These are phyloP conservation scores for Flaveria bidentis DNA, from an alignment of 129 eudicot species.

Conservation along the genomic window DNA sequence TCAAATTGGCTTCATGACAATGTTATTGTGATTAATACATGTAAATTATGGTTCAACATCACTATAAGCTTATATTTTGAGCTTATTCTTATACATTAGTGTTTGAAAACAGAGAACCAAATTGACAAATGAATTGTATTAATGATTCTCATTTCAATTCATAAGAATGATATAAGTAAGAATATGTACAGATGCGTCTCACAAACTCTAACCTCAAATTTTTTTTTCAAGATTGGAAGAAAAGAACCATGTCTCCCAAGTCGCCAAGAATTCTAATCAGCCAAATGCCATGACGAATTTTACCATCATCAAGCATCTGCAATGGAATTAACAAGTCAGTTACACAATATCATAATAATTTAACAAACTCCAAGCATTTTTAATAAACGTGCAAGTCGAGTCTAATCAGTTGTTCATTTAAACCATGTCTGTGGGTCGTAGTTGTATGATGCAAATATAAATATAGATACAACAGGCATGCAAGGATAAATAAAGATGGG, in stretches of 20 bases:
- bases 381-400: neutral
- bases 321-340: slow-evolving; percentile 16
- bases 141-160: slow-evolving; percentile 23
- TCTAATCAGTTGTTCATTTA: neutral
- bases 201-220: slow-evolving; percentile 36
- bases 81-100: neutral
- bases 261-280: slow-evolving; percentile 5
- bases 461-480: neutral
- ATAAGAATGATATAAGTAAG: slow-evolving; percentile 19
- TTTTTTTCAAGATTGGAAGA: slow-evolving; percentile 20
- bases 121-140: slow-evolving; percentile 16
- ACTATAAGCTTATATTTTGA: neutral
- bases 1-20: too few relatives aligned
- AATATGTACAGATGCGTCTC: slow-evolving; percentile 24
- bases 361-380: slow-evolving; percentile 1
- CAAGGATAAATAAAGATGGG: neutral
- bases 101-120: neutral
- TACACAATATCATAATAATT: neutral
- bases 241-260: slow-evolving; percentile 20
- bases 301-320: slow-evolving; percentile 27
- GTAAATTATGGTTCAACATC: neutral
- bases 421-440: neutral
- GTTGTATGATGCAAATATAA: neutral
- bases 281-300: slow-evolving; percentile 13
- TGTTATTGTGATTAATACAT: neutral